These are phyloP conservation scores for Termitomyces sp. DNA, from an alignment of 1,284 basidiomycete species.

Conservation along the genomic window DNA sequence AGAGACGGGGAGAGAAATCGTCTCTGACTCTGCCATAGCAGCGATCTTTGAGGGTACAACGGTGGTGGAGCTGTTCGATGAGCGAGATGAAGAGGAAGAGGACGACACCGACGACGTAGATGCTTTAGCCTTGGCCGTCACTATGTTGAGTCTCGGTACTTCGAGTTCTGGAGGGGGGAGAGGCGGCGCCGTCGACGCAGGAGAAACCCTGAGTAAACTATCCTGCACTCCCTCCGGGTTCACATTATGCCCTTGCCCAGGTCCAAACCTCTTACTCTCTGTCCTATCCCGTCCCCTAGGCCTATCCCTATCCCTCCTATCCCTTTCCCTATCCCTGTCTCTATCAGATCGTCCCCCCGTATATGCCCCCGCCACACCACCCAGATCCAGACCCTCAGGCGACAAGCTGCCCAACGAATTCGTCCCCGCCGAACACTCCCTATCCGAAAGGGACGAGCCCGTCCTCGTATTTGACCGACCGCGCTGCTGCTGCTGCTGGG, in stretches of 20 bases:
- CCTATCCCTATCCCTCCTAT: slow-evolving; percentile 24
- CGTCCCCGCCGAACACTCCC: slow-evolving; percentile 29
- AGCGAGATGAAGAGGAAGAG: slow-evolving; percentile 17
- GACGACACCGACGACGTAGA: slow-evolving; percentile 12
- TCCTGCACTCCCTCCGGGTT: slow-evolving; percentile 38
- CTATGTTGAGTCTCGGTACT: not conserved
- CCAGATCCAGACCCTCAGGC: slow-evolving; percentile 47
- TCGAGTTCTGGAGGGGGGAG: not conserved
- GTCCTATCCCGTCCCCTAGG: slow-evolving; percentile 41
- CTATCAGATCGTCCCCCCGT: slow-evolving; percentile 29
- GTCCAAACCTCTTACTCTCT: slow-evolving; percentile 36
- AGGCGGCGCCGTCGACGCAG: slow-evolving; percentile 10
- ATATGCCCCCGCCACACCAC: slow-evolving; percentile 29
- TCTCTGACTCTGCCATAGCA: not conserved
- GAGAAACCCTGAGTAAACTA: slow-evolving; percentile 16
- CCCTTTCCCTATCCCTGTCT: slow-evolving; percentile 22
- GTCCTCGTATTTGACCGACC: slow-evolving; percentile 54
- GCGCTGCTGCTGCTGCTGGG: slow-evolving; percentile 24
- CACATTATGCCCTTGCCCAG: slow-evolving; percentile 32
- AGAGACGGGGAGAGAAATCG: not conserved
- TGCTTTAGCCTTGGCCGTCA: not conserved
- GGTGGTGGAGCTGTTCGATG: slow-evolving; percentile 13
- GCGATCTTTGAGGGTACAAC: slow-evolving; percentile 3
- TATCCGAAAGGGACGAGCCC: slow-evolving; percentile 37
- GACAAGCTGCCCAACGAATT: slow-evolving; percentile 55